A percentile compares a stretch with the other conserved stretches of the same genome.
These are phyloP conservation scores for Dendrocalamus sinicus DNA, from an alignment of 176 grass and related monocot species.

Conservation along the genomic window DNA sequence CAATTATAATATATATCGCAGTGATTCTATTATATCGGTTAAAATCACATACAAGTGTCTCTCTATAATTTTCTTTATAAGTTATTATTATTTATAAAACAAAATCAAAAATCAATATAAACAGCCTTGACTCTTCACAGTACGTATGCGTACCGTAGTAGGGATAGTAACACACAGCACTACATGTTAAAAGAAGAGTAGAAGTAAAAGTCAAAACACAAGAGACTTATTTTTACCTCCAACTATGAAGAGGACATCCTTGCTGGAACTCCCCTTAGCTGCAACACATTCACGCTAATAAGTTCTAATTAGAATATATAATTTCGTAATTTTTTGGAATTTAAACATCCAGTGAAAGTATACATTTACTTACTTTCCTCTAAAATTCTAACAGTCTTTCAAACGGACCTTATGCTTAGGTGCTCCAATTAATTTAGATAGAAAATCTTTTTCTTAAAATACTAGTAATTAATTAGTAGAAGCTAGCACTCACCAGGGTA, in stretches of 20 bases:
- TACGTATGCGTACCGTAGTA: neutral
- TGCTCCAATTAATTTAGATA: neutral
- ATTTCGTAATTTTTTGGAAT: neutral
- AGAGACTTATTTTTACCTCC: conserved; percentile 52
- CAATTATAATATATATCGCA: no score
- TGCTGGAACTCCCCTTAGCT: neutral
- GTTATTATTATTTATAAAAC: no score
- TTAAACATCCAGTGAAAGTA: neutral
- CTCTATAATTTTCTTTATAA: no score
- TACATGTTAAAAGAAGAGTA: neutral
- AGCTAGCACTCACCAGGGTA: conserved; percentile 21
- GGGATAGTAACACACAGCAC: neutral
- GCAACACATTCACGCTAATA: neutral
- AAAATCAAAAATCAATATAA: no score
- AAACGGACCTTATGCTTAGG: no score
- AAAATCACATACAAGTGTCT: no score
- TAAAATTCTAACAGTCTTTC: neutral
- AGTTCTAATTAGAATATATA: no score
- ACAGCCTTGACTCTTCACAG: neutral
- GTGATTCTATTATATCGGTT: accelerated
- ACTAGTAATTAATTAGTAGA: neutral
- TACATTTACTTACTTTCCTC: neutral
- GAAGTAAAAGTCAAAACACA: neutral
- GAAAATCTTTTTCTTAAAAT: no score
- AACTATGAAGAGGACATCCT: conserved; percentile 23